Percentiles rank a stretch among this genome's conserved stretches.
Conservation (phyloP, 2,329 filamentous ascomycete species). For the Plenodomus lindquistii region DNA sequence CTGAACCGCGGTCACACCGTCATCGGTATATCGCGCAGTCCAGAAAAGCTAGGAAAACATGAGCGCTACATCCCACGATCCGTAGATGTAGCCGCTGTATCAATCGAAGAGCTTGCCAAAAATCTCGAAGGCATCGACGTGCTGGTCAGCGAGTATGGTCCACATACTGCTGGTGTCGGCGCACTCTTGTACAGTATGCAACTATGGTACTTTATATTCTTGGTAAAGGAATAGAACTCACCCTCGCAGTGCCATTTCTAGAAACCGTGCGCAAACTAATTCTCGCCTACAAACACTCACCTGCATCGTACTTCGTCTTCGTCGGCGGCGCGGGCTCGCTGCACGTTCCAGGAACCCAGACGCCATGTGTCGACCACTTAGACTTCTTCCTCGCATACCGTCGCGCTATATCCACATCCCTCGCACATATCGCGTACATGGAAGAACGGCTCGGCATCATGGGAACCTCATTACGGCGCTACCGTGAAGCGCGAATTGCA, state of each 20-base stretch:
- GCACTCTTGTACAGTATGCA: constrained; percentile 35
- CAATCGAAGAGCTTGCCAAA: constrained; percentile 30
- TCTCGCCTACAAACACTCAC: constrained; percentile 33
- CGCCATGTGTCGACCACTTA: constrained; percentile 35
- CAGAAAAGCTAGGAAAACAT: constrained; percentile 37
- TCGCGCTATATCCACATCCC: constrained; percentile 39
- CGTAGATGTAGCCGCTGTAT: constrained; percentile 30
- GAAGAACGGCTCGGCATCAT: constrained; percentile 39
- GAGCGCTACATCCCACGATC: constrained; percentile 30
- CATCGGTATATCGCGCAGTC: constrained; percentile 39
- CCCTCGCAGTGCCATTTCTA: constrained; percentile 42
- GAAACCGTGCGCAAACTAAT: constrained; percentile 41
- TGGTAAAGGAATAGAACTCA: no score
- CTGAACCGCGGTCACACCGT: constrained; percentile 40
- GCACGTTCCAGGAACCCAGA: constrained; percentile 26
- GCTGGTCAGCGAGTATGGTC: constrained; percentile 39
- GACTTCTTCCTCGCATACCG: constrained; percentile 43
- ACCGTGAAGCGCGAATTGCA: constrained; percentile 32
- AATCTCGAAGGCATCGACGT: constrained; percentile 36
- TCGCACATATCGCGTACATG: constrained; percentile 41
- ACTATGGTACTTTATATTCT: background rate
- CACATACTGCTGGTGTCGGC: constrained; percentile 33
- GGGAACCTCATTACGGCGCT: constrained; percentile 28
- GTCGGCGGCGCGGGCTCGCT: constrained; percentile 42
- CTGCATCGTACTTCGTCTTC: constrained; percentile 38